A percentile compares a stretch with the other conserved stretches of the same genome.
phyloP scores from a whole-genome alignment of 495 filamentous ascomycete species.

The Penicillium silybi region DNA sequence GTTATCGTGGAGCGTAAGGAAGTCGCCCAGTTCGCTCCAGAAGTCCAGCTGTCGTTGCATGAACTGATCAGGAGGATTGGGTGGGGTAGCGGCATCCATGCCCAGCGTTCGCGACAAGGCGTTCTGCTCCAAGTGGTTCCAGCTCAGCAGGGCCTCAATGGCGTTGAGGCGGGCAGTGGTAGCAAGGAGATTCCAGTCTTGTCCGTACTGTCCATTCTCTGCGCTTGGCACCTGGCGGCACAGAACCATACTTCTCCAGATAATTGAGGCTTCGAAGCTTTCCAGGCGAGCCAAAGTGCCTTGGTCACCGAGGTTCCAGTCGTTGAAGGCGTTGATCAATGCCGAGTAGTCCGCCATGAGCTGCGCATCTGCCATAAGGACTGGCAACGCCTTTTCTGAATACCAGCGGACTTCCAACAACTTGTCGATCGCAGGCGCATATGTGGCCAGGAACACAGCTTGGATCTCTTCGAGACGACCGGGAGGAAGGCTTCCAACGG shows the following conservation, averaged over 20 bases:
- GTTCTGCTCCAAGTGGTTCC: conserved; percentile 57
- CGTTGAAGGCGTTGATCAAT: conserved; percentile 51
- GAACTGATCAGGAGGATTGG: conserved; percentile 45
- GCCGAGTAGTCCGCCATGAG: conserved; percentile 61
- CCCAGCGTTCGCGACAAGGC: conserved; percentile 46
- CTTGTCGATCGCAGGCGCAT: conserved; percentile 69
- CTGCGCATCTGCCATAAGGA: conserved; percentile 54
- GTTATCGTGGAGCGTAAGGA: conserved; percentile 64
- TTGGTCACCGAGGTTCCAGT: conserved; percentile 36
- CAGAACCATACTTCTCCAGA: conserved; percentile 61
- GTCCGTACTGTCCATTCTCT: conserved; percentile 34
- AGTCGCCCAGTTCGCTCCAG: conserved; percentile 72
- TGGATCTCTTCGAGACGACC: conserved; percentile 63
- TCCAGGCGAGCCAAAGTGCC: conserved; percentile 47
- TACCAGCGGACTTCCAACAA: conserved; percentile 89
- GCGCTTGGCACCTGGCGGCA: conserved; percentile 42
- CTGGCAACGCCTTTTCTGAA: conserved; percentile 45
- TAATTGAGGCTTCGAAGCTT: conserved; percentile 64
- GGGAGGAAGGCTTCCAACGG: conserved; percentile 50
- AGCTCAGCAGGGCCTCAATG: conserved; percentile 70
- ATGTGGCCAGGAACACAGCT: conserved; percentile 70
- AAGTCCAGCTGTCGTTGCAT: conserved; percentile 67
- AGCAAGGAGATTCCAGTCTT: conserved; percentile 51
- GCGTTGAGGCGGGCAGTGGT: conserved; percentile 68
- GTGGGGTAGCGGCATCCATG: conserved; percentile 39